Percentiles rank a stretch among this genome's conserved stretches.
These are phyloP conservation scores for Mesembryanthemum crystallinum DNA, from an alignment of 148 eudicot genomes.

Conservation along the genomic window DNA sequence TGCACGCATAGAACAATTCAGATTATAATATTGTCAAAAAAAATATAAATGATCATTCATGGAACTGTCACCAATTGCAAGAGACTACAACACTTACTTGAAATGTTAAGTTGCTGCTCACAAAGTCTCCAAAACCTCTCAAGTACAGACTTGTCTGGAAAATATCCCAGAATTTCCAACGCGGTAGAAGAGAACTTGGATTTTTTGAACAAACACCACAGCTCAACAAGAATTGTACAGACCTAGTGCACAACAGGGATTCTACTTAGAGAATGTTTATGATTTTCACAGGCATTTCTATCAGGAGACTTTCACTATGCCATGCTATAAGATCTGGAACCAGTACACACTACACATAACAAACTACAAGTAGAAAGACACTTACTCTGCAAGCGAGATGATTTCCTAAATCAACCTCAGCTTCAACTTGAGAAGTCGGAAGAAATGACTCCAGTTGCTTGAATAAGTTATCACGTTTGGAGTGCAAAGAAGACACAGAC, in stretches of 20 bases:
- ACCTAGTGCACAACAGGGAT: constrained; percentile 47
- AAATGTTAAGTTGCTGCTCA: constrained; percentile 64
- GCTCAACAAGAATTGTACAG: constrained; percentile 67
- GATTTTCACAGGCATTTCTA: background rate
- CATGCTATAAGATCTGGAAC: background rate
- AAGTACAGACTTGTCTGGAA: constrained; percentile 57
- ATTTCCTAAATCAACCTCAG: constrained; percentile 41
- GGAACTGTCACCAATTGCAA: constrained; percentile 1
- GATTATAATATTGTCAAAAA: background rate
- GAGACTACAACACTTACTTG: constrained; percentile 43
- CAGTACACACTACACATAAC: background rate
- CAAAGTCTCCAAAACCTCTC: constrained; percentile 77
- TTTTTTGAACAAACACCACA: constrained; percentile 74
- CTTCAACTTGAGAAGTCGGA: constrained; percentile 38
- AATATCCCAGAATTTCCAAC: constrained; percentile 60
- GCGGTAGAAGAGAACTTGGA: constrained; percentile 62
- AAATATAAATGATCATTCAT: background rate
- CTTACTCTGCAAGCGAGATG: constrained; percentile 80
- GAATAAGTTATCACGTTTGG: constrained; percentile 68
- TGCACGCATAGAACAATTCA: background rate
- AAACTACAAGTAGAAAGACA: constrained; percentile 20
- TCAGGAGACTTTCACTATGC: background rate
- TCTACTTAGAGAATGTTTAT: constrained; percentile 22
- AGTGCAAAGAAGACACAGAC: constrained; percentile 50
- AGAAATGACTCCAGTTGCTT: constrained; percentile 61